Percentiles rank a stretch among this genome's conserved stretches.
These are phyloP conservation scores for Candida sanyaensis DNA, from an alignment of 1,139 yeast species.

Conservation along the genomic window DNA sequence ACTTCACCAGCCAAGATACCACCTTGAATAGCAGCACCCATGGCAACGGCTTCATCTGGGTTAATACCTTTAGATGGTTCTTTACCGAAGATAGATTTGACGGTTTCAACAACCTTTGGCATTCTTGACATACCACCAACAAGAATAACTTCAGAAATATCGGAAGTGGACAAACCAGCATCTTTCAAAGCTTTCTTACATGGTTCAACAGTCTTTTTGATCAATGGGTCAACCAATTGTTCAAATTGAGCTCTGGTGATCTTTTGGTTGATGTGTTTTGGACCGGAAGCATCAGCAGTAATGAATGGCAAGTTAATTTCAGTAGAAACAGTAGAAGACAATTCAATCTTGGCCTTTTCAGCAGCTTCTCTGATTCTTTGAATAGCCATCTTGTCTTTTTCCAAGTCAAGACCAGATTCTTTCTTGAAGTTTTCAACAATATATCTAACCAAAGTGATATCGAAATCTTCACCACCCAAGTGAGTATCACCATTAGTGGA, in stretches of 20 bases:
- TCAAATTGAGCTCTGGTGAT: conserved; percentile 93
- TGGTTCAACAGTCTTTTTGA: conserved; percentile 94
- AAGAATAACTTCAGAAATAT: conserved; percentile 89
- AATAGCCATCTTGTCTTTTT: conserved; percentile 95
- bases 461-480: conserved; percentile 91
- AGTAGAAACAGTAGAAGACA: conserved; percentile 90
- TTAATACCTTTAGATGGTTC: conserved; percentile 98
- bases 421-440: conserved; percentile 91
- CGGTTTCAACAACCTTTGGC: conserved; percentile 99
- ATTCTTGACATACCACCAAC: conserved; percentile 99
- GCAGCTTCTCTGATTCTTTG: conserved; percentile 99
- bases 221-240: conserved; percentile 83
- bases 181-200: conserved; percentile 98
- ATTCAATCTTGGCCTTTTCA: conserved; percentile 98
- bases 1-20: conserved; percentile 99
- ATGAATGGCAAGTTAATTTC: conserved; percentile 97
- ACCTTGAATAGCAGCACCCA: conserved; percentile 99
- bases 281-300: conserved; percentile 95
- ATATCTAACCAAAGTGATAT: conserved; percentile 83
- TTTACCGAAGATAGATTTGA: conserved; percentile 86
- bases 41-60: conserved; percentile 99
- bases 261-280: conserved; percentile 96
- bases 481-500: conserved; percentile 91
- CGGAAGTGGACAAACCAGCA: conserved; percentile 83
- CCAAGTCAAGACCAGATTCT: conserved; percentile 86